Evolutionary conservation across 129 eudicot genomes (phyloP), one percentile per base, ranked within the genome.

Genomic region (Helianthus tuberosus): DNA sequence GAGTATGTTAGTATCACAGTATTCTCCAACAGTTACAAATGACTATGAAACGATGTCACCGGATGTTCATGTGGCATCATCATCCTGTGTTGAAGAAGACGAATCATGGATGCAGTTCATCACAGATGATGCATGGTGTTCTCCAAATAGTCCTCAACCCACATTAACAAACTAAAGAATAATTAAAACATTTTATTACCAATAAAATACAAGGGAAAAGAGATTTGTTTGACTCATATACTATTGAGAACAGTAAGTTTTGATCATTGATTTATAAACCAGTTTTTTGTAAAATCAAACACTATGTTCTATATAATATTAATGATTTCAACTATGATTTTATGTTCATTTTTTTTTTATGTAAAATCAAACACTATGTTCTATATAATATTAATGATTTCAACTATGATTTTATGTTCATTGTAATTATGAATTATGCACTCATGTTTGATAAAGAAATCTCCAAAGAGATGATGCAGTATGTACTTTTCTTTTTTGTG

Each of bases 41-140:
- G 84, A 89, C 32, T 82, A 81, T 16, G 91, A 89, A 58, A 83
- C 89, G 1, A 82, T 79, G 82, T 87, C 93, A 0, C 91, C 93
- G 0, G 89, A 86, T 62, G 77, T 86, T 68, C 87, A 86, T 1
- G 54, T 79, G 69, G 83, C 93, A 10, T 85, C 93, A 17, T 78
- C 86, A 12, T 82, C 86, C 3, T 68, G 87, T 76, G 47, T 43
- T 9, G 91, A 92, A 43, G 91, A 85, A 76, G 97, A 91, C 39
- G 97, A 92, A 14, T 89, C 97, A 6, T 92, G 97, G 97, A 92
- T 92, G 97, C 93, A 89, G 78, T 92, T 92, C 81, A 89, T 92
- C 36, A 89, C 93, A 52, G 97, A 92, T 16, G 97, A 92, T 70
- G 89, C 87, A 7, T 92, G 97, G 97, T 88, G 90, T 82, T 84